A percentile compares a stretch with the other conserved stretches of the same genome.
phyloP scores from a whole-genome alignment of 306 rosid genomes.

The peach (Prunus persica) region DNA sequence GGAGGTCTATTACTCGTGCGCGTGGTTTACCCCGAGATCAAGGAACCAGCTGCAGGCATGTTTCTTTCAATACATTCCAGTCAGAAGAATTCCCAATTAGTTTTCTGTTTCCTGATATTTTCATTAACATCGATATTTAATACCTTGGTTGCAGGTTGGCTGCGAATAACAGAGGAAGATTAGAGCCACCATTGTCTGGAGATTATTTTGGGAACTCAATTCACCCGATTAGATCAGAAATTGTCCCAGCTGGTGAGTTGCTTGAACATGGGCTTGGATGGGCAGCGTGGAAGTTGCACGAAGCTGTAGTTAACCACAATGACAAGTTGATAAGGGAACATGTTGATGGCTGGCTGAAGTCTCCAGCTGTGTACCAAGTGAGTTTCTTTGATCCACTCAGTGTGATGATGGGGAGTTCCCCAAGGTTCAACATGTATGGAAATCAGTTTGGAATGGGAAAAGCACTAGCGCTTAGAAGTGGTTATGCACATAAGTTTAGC shows the following conservation, averaged over 20 bases:
- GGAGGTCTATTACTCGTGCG: conserved; percentile 54
- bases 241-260: conserved; percentile 36
- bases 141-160: conserved; percentile 20
- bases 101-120: not conserved
- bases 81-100: no score
- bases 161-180: conserved; percentile 35
- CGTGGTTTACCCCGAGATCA: conserved; percentile 8
- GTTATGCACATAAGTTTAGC: conserved; percentile 44
- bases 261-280: conserved; percentile 40
- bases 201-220: conserved; percentile 52
- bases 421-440: conserved; percentile 58
- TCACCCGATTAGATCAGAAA: not conserved
- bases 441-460: conserved; percentile 79
- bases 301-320: conserved; percentile 32
- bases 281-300: conserved; percentile 57
- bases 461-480: conserved; percentile 45
- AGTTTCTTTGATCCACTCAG: conserved; percentile 6
- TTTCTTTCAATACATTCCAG: not conserved
- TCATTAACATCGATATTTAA: not conserved
- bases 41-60: conserved; percentile 29
- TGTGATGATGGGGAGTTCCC: conserved; percentile 56
- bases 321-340: not conserved
- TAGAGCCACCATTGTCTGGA: conserved; percentile 39
- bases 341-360: conserved; percentile 29
- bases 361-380: not conserved